These are phyloP conservation scores for Puccinia coronata DNA, from an alignment of 1,284 basidiomycete genomes.

Conservation along the genomic window DNA sequence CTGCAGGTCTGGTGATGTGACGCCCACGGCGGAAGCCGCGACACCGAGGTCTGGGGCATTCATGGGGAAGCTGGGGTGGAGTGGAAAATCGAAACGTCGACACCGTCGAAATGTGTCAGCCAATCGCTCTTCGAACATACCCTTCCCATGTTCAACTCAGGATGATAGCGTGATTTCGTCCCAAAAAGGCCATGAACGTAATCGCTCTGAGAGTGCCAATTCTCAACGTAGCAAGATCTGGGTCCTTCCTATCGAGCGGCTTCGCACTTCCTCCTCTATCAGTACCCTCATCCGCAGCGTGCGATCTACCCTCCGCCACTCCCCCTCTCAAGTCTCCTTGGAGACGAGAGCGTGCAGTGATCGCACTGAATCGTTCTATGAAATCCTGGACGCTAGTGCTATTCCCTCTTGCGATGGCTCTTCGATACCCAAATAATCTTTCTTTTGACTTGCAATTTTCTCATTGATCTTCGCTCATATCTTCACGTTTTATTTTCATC, in stretches of 20 bases:
- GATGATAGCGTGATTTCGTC: background rate
- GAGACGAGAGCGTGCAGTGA: background rate
- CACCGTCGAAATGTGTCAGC: background rate
- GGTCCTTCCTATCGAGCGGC: background rate
- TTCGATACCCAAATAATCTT: background rate
- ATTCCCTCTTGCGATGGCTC: slow-evolving; percentile 6
- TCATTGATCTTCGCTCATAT: no score
- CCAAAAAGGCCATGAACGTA: slow-evolving; percentile 4
- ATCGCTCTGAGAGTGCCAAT: background rate
- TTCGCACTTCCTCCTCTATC: slow-evolving; percentile 24
- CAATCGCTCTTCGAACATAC: slow-evolving; percentile 7
- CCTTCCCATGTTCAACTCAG: slow-evolving; percentile 15
- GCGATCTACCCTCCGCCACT: background rate
- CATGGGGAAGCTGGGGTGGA: slow-evolving; percentile 11
- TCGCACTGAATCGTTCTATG: slow-evolving; percentile 23
- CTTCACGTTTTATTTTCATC: no score
- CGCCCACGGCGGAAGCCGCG: background rate
- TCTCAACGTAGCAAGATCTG: background rate
- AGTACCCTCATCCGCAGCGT: slow-evolving; percentile 16
- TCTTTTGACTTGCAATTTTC: no score
- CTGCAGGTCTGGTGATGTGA: background rate
- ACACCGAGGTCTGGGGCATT: background rate
- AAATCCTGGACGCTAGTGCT: slow-evolving; percentile 16
- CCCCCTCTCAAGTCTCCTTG: slow-evolving; percentile 13
- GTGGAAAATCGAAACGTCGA: background rate